Percentiles rank a stretch among this genome's conserved stretches.
These are phyloP conservation scores for Phalaenopsis hybrid DNA, from an alignment of 116 monocot genomes.

Conservation along the genomic window DNA sequence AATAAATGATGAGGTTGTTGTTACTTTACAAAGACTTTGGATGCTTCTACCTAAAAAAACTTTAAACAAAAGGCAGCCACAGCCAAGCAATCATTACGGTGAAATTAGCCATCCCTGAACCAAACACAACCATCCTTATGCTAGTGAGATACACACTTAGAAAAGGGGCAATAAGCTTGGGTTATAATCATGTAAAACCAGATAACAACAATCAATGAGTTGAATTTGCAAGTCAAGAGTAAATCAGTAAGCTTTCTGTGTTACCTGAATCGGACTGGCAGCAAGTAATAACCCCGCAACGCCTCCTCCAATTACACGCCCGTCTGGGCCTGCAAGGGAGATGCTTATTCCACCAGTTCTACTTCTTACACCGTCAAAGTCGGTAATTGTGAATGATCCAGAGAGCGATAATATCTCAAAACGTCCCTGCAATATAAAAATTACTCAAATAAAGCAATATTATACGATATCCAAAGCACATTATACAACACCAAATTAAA, in stretches of 20 bases:
- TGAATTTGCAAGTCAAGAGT: background rate
- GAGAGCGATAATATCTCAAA: conserved; percentile 64
- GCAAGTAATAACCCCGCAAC: conserved; percentile 55
- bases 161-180: too few species aligned
- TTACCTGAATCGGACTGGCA: conserved; percentile 69
- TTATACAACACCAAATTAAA: background rate
- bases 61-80: too few species aligned
- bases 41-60: too few species aligned
- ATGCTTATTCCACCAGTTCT: conserved; percentile 63
- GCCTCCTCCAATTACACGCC: conserved; percentile 59
- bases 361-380: conserved; percentile 32
- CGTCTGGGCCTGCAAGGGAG: conserved; percentile 63
- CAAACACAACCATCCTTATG: too few species aligned
- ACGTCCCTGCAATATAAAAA: conserved; percentile 24
- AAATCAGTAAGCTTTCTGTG: background rate
- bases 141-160: too few species aligned
- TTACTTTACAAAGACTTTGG: too few species aligned
- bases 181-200: too few species aligned
- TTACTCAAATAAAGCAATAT: background rate
- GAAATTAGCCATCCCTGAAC: too few species aligned
- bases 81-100: too few species aligned
- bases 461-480: background rate
- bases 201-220: too few species aligned
- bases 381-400: conserved; percentile 48
- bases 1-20: too few species aligned